These are phyloP conservation scores for Phaseolus lunatus DNA, from an alignment of 306 rosid genomes.

Conservation along the genomic window DNA sequence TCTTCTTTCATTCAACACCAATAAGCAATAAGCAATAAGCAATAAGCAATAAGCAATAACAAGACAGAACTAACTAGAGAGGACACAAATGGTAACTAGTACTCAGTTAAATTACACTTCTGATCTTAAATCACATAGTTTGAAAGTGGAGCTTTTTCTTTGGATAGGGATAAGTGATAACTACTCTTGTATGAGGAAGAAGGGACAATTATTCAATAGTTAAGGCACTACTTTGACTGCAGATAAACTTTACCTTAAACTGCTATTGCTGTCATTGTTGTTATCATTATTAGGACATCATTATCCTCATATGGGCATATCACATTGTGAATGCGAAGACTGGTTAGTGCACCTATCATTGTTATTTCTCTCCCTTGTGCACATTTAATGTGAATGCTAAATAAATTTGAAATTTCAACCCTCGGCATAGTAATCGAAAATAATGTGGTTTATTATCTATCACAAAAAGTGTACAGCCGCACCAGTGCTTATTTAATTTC, in stretches of 20 bases:
- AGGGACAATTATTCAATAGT: slow-evolving; percentile 45
- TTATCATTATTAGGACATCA: slow-evolving; percentile 55
- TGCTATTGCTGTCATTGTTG: slow-evolving; percentile 42
- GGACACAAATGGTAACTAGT: background rate
- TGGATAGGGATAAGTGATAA: slow-evolving; percentile 45
- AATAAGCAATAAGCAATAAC: too few relatives aligned
- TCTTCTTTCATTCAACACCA: slow-evolving; percentile 15
- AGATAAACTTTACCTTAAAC: slow-evolving; percentile 42
- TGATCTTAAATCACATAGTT: background rate
- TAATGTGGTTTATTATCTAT: slow-evolving; percentile 49
- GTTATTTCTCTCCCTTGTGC: slow-evolving; percentile 36
- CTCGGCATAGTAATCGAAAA: slow-evolving; percentile 45
- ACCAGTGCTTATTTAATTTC: slow-evolving; percentile 46
- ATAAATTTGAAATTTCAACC: slow-evolving; percentile 40
- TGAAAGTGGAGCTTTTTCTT: background rate
- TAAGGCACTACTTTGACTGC: slow-evolving; percentile 37
- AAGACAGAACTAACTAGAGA: background rate
- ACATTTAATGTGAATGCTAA: slow-evolving; percentile 32
- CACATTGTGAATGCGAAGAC: slow-evolving; percentile 52
- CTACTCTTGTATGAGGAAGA: slow-evolving; percentile 10
- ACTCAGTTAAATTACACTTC: too few relatives aligned
- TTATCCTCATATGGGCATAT: slow-evolving; percentile 39
- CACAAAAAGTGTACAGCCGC: slow-evolving; percentile 27
- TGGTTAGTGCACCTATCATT: slow-evolving; percentile 24
- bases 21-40: too few relatives aligned